A percentile compares a stretch with the other conserved stretches of the same genome.
These are phyloP conservation scores for Suhomyces wounanorum DNA, from an alignment of 1,139 yeast genomes.

Conservation along the genomic window DNA sequence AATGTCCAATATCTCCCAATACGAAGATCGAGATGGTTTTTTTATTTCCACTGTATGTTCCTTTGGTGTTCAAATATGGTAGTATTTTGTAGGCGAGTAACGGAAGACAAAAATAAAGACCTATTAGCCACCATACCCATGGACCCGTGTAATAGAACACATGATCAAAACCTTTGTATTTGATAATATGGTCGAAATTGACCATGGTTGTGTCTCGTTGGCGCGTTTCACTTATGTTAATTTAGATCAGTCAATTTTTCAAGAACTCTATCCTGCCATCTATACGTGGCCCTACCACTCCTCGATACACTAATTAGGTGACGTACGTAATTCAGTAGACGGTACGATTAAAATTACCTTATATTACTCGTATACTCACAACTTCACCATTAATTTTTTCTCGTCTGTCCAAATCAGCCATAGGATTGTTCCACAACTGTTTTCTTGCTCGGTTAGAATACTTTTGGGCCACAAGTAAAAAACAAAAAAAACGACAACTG, in stretches of 20 bases:
- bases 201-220: slow-evolving; percentile 10
- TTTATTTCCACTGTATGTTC: slow-evolving; percentile 27
- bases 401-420: neutral
- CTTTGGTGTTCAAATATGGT: slow-evolving; percentile 30
- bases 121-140: slow-evolving; percentile 42
- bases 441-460: neutral
- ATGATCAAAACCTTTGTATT: slow-evolving; percentile 33
- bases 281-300: slow-evolving; percentile 5
- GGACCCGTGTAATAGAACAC: slow-evolving; percentile 35
- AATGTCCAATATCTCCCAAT: slow-evolving; percentile 91
- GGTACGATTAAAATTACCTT: neutral
- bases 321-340: neutral
- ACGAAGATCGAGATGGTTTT: slow-evolving; percentile 74
- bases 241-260: neutral
- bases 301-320: neutral
- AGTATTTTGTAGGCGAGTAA: slow-evolving; percentile 37
- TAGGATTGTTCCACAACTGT: neutral
- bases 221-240: neutral
- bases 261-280: neutral
- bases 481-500: slow-evolving; percentile 47
- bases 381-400: neutral
- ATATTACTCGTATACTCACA: neutral
- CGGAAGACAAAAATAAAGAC: slow-evolving; percentile 38
- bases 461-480: neutral
- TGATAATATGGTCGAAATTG: slow-evolving; percentile 16